A percentile compares a stretch with the other conserved stretches of the same genome.
Conservation (phyloP, 176 grass and related monocot species). For the Ensete ventricosum region DNA sequence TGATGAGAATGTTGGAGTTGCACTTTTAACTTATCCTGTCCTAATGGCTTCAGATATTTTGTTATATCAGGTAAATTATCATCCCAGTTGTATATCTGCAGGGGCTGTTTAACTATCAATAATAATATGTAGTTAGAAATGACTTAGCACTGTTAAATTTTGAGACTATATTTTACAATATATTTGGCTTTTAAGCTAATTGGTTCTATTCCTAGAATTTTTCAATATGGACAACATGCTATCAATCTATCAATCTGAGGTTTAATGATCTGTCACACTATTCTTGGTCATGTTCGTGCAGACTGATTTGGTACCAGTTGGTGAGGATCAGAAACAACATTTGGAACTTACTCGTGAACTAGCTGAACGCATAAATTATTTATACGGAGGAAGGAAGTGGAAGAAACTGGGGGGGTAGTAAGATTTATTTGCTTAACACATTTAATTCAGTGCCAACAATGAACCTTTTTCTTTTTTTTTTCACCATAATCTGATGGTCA, state of each 20-base stretch:
- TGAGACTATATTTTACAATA: not conserved
- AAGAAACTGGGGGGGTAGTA: slow-evolving; percentile 91
- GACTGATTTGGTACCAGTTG: slow-evolving; percentile 98
- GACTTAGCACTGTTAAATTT: not conserved
- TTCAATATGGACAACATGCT: slow-evolving; percentile 10
- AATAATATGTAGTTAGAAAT: not conserved
- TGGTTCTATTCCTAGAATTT: not conserved
- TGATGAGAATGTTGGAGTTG: slow-evolving; percentile 97
- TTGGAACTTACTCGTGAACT: slow-evolving; percentile 96
- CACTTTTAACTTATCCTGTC: slow-evolving; percentile 92
- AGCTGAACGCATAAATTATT: slow-evolving; percentile 79
- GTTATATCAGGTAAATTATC: slow-evolving; percentile 74
- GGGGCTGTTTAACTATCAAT: not conserved
- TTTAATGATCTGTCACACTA: not conserved
- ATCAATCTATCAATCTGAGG: slow-evolving; percentile 7
- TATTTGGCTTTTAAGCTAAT: not conserved
- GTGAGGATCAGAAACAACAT: slow-evolving; percentile 98
- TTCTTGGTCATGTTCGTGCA: slow-evolving; percentile 24
- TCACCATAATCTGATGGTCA: slow-evolving; percentile 22
- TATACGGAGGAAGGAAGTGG: slow-evolving; percentile 92
- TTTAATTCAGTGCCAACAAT: not conserved
- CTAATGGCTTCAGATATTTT: slow-evolving; percentile 99
- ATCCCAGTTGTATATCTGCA: not conserved
- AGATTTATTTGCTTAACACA: not conserved
- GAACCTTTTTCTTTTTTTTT: slow-evolving; percentile 7